A percentile compares a stretch with the other conserved stretches of the same genome.
Evolutionary conservation across 306 rosid genomes (phyloP).

Genomic region (Quercus alba): DNA sequence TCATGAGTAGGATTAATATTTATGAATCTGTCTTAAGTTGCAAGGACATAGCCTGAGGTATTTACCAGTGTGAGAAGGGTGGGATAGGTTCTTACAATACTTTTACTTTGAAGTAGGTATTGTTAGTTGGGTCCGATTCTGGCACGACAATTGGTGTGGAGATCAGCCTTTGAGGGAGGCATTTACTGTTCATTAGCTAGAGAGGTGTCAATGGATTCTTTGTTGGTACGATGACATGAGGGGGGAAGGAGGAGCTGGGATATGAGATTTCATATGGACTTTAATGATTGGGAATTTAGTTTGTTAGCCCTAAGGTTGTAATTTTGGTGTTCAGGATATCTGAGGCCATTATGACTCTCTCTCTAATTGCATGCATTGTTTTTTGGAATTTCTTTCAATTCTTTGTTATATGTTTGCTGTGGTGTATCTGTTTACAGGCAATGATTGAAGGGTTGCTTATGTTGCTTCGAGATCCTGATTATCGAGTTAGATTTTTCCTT

Average conservation of each 20-base stretch:
- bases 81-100: too few relatives aligned
- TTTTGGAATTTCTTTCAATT: conserved; percentile 15
- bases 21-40: not conserved
- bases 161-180: too few relatives aligned
- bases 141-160: too few relatives aligned
- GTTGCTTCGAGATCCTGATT: conserved; percentile 78
- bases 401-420: conserved; percentile 14
- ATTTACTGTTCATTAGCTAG: too few relatives aligned
- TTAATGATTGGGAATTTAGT: too few relatives aligned
- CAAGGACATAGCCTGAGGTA: not conserved
- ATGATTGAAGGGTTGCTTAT: conserved; percentile 65
- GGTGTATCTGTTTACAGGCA: conserved; percentile 41
- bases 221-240: too few relatives aligned
- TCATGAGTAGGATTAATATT: not conserved
- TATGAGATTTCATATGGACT: too few relatives aligned
- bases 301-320: not conserved
- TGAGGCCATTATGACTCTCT: not conserved
- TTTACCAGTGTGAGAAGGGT: too few relatives aligned
- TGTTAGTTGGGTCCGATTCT: too few relatives aligned
- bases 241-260: too few relatives aligned
- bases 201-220: too few relatives aligned
- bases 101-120: too few relatives aligned
- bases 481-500: conserved; percentile 76
- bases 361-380: not conserved
- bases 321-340: not conserved